A percentile compares a stretch with the other conserved stretches of the same genome.
These are phyloP conservation scores for Tuber brumale DNA, from an alignment of 495 filamentous ascomycete species.

Conservation along the genomic window DNA sequence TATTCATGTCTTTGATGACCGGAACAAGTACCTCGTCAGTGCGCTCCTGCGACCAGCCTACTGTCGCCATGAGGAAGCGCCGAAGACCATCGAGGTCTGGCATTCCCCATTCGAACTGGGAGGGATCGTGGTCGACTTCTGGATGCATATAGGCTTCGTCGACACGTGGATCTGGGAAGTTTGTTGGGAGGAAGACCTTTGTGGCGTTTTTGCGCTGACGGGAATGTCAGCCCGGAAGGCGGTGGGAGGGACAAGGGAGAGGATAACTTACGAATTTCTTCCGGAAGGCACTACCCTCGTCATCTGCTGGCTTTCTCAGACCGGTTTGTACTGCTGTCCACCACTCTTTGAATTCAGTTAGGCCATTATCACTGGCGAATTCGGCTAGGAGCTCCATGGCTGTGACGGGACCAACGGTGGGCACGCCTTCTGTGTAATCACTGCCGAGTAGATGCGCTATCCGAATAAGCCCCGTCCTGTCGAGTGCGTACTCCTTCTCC, in stretches of 20 bases:
- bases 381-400: constrained; percentile 90
- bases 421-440: constrained; percentile 90
- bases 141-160: constrained; percentile 76
- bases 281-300: constrained; percentile 57
- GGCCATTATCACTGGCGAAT: constrained; percentile 52
- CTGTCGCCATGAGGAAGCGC: constrained; percentile 81
- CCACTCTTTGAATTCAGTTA: constrained; percentile 75
- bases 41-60: constrained; percentile 83
- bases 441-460: constrained; percentile 84
- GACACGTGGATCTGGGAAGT: constrained; percentile 69
- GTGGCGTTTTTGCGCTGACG: constrained; percentile 51
- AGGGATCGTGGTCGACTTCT: constrained; percentile 70
- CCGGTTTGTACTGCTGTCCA: constrained; percentile 66
- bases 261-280: constrained; percentile 64
- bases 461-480: constrained; percentile 71
- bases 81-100: constrained; percentile 82
- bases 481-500: constrained; percentile 80
- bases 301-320: constrained; percentile 48
- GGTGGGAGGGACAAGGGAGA: not conserved
- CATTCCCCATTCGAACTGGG: constrained; percentile 86
- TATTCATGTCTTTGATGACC: constrained; percentile 91
- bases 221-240: not conserved
- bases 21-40: constrained; percentile 94
- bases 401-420: constrained; percentile 84
- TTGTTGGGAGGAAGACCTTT: constrained; percentile 74